Conservation (phyloP, 768 basidiomycete species). For the Kondoa subrosea region DNA sequence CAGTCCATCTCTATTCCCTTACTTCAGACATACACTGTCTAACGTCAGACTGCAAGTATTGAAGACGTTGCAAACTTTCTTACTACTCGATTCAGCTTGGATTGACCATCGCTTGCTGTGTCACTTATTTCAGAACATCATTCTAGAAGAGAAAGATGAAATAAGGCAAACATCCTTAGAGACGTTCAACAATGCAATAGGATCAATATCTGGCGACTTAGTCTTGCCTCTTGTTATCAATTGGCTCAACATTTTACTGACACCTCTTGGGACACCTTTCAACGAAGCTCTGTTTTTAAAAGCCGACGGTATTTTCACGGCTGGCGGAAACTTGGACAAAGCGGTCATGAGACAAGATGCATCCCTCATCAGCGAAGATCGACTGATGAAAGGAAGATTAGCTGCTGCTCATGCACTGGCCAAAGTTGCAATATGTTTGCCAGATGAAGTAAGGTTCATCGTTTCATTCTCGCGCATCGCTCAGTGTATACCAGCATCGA, state of each 20-base stretch:
- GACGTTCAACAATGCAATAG: slow-evolving; percentile 18
- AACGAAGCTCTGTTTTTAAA: slow-evolving; percentile 51
- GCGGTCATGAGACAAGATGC: slow-evolving; percentile 82
- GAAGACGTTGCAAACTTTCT: slow-evolving; percentile 70
- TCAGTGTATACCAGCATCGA: slow-evolving; percentile 30
- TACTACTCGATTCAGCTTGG: slow-evolving; percentile 54
- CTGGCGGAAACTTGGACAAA: slow-evolving; percentile 64
- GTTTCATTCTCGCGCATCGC: background rate
- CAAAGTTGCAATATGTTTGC: slow-evolving; percentile 39
- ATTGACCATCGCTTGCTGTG: slow-evolving; percentile 56
- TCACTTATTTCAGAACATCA: slow-evolving; percentile 79
- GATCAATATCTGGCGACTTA: background rate
- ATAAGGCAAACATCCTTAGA: slow-evolving; percentile 47
- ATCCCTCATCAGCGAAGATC: slow-evolving; percentile 57
- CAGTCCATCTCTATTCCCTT: slow-evolving; percentile 77
- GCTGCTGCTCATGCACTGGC: slow-evolving; percentile 54
- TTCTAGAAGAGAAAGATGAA: slow-evolving; percentile 76
- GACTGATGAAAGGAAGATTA: slow-evolving; percentile 61
- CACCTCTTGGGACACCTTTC: slow-evolving; percentile 65
- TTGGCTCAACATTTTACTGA: slow-evolving; percentile 81
- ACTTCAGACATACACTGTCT: slow-evolving; percentile 90
- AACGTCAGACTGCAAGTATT: slow-evolving; percentile 85
- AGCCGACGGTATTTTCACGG: slow-evolving; percentile 32
- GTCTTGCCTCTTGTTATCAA: slow-evolving; percentile 8
- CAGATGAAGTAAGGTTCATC: background rate